Percentiles rank a stretch among this genome's conserved stretches.
These are phyloP conservation scores for Sporisorium reilianum DNA, from an alignment of 1,284 basidiomycete species.

Conservation along the genomic window DNA sequence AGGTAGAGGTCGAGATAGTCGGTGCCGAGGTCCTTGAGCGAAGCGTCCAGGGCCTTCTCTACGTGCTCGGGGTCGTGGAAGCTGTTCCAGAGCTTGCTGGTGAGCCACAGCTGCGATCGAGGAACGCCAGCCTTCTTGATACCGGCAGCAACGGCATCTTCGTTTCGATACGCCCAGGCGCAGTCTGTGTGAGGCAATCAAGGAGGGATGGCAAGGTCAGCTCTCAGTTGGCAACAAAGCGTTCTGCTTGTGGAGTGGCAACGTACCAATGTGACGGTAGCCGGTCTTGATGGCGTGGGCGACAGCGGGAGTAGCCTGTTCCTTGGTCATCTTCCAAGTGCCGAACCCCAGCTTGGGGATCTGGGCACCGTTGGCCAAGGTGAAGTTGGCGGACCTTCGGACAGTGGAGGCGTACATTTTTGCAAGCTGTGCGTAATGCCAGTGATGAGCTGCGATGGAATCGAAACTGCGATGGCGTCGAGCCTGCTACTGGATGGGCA, in stretches of 20 bases:
- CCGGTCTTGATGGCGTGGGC: constrained; percentile 62
- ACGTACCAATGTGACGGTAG: constrained; percentile 60
- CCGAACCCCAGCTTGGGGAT: constrained; percentile 63
- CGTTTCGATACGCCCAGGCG: constrained; percentile 74
- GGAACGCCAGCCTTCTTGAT: constrained; percentile 79
- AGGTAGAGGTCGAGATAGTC: constrained; percentile 84
- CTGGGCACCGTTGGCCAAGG: constrained; percentile 59
- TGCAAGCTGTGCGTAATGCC: background rate
- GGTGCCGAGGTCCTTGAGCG: constrained; percentile 79
- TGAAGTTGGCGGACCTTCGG: constrained; percentile 55
- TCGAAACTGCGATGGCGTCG: background rate
- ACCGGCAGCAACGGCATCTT: constrained; percentile 85
- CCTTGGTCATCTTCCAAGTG: constrained; percentile 61
- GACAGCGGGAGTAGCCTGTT: constrained; percentile 73
- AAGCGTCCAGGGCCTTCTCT: constrained; percentile 75
- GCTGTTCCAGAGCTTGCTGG: constrained; percentile 83
- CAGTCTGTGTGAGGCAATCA: no score
- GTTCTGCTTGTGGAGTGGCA: no score
- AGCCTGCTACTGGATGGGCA: constrained; percentile 9
- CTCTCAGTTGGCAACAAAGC: no score
- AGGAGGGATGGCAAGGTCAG: no score
- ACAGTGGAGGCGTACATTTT: constrained; percentile 56
- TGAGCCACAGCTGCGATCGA: constrained; percentile 84
- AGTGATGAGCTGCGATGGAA: constrained; percentile 5
- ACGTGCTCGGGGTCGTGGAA: constrained; percentile 74